Evolutionary conservation across 345 rosid species (phyloP).

Genomic region (Abelmoschus esculentus): DNA sequence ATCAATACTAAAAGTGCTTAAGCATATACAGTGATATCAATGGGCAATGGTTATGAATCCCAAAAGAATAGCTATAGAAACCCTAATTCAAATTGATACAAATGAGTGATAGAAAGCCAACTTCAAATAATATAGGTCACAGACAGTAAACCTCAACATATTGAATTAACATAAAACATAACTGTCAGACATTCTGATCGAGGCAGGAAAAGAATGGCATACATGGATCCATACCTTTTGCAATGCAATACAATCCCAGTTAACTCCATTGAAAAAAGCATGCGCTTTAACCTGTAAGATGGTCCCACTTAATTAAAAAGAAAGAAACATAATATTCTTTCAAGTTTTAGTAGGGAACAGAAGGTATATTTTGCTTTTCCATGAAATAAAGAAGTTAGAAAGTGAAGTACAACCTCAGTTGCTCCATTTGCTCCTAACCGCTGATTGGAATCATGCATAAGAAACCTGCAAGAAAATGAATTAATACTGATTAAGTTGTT

Average conservation of each 20-base stretch:
- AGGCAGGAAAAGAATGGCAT: slow-evolving; percentile 4
- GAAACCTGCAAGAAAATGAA: slow-evolving; percentile 37
- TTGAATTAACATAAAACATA: background rate
- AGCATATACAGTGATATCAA: background rate
- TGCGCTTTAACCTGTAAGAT: slow-evolving; percentile 59
- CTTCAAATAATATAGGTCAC: background rate
- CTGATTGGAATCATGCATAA: slow-evolving; percentile 55
- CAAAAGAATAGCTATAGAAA: background rate
- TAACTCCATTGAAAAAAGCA: slow-evolving; percentile 58
- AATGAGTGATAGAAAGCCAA: background rate
- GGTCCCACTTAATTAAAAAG: slow-evolving; percentile 2
- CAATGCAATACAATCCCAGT: slow-evolving; percentile 64
- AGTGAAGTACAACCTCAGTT: slow-evolving; percentile 45
- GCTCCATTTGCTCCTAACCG: slow-evolving; percentile 70
- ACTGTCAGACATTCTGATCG: background rate
- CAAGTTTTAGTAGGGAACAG: background rate
- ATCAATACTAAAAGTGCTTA: background rate
- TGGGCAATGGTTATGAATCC: background rate
- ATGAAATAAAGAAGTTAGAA: background rate
- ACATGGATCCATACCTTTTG: slow-evolving; percentile 41
- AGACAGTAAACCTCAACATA: too few species aligned
- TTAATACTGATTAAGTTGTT: slow-evolving; percentile 8
- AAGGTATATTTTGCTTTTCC: background rate
- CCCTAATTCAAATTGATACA: background rate
- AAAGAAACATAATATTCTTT: background rate